Evolutionary conservation across 2,329 filamentous ascomycete species (phyloP).

Genomic region (Colletotrichum chlorophyti): DNA sequence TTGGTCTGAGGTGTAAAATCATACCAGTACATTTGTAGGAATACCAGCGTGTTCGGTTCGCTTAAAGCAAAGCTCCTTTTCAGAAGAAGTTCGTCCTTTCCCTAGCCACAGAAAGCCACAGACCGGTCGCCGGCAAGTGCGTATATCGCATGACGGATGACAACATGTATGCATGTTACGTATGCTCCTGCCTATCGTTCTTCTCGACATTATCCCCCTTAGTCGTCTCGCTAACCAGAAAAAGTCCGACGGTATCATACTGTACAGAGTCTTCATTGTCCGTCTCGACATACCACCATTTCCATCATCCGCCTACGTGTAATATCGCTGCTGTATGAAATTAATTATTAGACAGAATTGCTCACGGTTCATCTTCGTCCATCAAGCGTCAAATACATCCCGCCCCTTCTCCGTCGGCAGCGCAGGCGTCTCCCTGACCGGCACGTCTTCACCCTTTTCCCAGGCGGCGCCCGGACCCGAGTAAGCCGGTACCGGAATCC

Average conservation of each 20-base stretch:
- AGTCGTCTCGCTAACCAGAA: neutral
- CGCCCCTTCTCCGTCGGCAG: conserved; percentile 48
- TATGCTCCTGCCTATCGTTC: neutral
- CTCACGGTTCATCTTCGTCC: conserved; percentile 1
- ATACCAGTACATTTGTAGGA: conserved; percentile 25
- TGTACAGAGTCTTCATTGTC: neutral
- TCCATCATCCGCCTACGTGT: neutral
- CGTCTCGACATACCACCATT: neutral
- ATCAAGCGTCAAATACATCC: conserved; percentile 48
- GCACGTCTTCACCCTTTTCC: conserved; percentile 56
- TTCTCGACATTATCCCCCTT: neutral
- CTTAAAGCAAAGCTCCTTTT: neutral
- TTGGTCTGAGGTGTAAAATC: conserved; percentile 24
- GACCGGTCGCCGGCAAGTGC: too few relatives aligned
- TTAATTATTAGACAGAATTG: conserved; percentile 16
- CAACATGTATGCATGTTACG: neutral
- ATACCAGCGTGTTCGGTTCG: conserved; percentile 13
- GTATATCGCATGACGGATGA: too few relatives aligned
- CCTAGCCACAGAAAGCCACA: neutral
- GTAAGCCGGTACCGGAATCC: conserved; percentile 54
- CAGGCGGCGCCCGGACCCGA: conserved; percentile 56
- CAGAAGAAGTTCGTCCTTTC: neutral
- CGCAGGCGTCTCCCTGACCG: conserved; percentile 43
- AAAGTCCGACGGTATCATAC: conserved; percentile 1
- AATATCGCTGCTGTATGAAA: conserved; percentile 17